Base-by-base conservation (phyloP, 1,284 basidiomycete genomes). In the Trichosporon sp. region DNA sequence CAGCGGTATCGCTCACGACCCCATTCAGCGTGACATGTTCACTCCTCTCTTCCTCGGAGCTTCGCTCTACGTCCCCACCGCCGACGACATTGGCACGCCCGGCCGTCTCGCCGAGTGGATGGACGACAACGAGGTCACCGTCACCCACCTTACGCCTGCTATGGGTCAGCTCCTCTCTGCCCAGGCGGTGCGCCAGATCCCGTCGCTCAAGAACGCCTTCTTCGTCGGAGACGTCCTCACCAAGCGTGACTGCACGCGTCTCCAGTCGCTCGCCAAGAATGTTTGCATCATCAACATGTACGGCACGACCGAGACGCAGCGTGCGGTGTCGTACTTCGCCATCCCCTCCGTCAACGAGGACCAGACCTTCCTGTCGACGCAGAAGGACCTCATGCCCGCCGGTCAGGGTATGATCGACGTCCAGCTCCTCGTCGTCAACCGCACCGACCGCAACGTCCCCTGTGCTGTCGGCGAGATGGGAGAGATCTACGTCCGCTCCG, bases 211-310 rank as follows among this genome's bases (percentile, higher is more conserved):
- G 47, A 95, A 93, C 77, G 97, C 97, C 11, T 99, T 99, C 86
- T 99, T 99, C 79, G 97, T 99, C 68, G 97, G 97, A n/a, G 97
- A 99, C 80, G 90, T 99, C 38, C 89, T 99, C 69, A 99, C 97
- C 75, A 99, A 99, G 85, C 91, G 97, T 62, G 97, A 99, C 83
- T 99, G 97, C 82, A 89, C 93, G 56, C 92, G 97, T 64, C 87
- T 99, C 7, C 97, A 99, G 83, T 88, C 92, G 4, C 90, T 99
- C 62, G 97, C 97, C 1, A 85, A 90, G 35, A 97, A 99, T 77
- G 95, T 96, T 13, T 86, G 89, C 64, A 97, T 99, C 82, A 91
- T 99, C 84, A 99, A 99, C 86, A 99, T 99, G 97, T 99, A 98
- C 83, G 97, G 97, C 27, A 99, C 97, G 9, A 99, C 97, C 27